A percentile compares a stretch with the other conserved stretches of the same genome.
Conservation (phyloP, 2,329 filamentous ascomycete genomes). For the Arthrobotrys megalospora region DNA sequence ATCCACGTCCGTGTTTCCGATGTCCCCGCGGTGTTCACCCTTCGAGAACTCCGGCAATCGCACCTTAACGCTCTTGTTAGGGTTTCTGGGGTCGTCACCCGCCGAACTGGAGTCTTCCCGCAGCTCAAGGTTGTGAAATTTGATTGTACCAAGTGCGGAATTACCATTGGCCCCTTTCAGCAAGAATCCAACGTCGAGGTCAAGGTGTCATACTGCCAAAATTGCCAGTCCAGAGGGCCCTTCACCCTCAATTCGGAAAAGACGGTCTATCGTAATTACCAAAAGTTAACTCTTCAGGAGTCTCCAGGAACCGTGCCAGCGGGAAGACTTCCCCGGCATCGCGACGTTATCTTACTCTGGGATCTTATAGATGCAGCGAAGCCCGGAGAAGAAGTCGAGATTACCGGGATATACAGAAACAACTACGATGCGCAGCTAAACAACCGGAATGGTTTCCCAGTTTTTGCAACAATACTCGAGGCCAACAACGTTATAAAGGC, state of each 20-base stretch:
- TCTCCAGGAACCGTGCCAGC: slow-evolving; percentile 97
- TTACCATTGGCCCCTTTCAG: slow-evolving; percentile 94
- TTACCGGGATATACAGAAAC: slow-evolving; percentile 97
- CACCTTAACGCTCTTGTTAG: slow-evolving; percentile 96
- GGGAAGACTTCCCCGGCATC: slow-evolving; percentile 90
- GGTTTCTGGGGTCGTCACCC: slow-evolving; percentile 94
- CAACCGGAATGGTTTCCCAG: slow-evolving; percentile 98
- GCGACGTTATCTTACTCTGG: slow-evolving; percentile 95
- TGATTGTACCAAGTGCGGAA: slow-evolving; percentile 92
- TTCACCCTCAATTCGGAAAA: slow-evolving; percentile 97
- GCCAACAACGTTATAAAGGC: slow-evolving; percentile 98
- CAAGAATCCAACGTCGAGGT: slow-evolving; percentile 97
- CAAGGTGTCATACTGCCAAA: slow-evolving; percentile 95
- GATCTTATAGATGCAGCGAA: slow-evolving; percentile 97
- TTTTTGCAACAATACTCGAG: slow-evolving; percentile 97
- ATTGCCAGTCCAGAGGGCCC: slow-evolving; percentile 93
- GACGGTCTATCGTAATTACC: slow-evolving; percentile 98
- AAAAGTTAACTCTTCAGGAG: slow-evolving; percentile 96
- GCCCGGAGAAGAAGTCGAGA: slow-evolving; percentile 96
- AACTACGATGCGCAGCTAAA: slow-evolving; percentile 98
- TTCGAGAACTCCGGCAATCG: slow-evolving; percentile 92
- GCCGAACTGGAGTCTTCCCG: slow-evolving; percentile 94
- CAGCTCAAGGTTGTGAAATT: slow-evolving; percentile 99
- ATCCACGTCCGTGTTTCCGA: slow-evolving; percentile 98
- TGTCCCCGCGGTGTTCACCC: slow-evolving; percentile 92